Percentiles rank a stretch among this genome's conserved stretches.
These are phyloP conservation scores for Rhizopus stolonifer DNA, from an alignment of 371 early-diverging fungal species.

Conservation along the genomic window DNA sequence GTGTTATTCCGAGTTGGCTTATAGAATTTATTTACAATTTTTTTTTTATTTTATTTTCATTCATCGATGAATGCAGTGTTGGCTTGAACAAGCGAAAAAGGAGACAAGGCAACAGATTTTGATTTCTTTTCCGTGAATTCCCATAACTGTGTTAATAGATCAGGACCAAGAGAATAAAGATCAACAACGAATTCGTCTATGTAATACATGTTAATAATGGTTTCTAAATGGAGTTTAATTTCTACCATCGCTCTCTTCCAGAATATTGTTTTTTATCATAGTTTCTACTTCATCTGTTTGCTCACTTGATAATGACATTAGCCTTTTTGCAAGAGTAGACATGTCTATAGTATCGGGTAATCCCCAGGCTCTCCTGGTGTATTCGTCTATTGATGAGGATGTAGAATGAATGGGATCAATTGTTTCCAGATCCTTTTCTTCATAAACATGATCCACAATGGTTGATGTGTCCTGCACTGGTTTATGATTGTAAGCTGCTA, in stretches of 20 bases:
- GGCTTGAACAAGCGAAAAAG: conserved; percentile 25
- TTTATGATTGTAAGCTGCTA: too few relatives aligned
- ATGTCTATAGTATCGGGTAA: conserved; percentile 46
- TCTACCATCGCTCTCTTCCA: conserved; percentile 36
- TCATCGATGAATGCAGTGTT: conserved; percentile 16
- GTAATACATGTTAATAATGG: neutral
- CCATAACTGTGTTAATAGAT: conserved; percentile 36
- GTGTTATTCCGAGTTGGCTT: conserved; percentile 62
- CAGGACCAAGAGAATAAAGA: conserved; percentile 45
- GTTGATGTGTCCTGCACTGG: neutral
- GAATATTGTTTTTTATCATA: conserved; percentile 24
- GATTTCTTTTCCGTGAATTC: conserved; percentile 28
- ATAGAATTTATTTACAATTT: conserved; percentile 6
- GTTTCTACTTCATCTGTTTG: conserved; percentile 31
- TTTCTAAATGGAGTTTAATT: too few relatives aligned
- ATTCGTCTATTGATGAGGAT: conserved; percentile 20
- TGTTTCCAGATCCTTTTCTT: conserved; percentile 33
- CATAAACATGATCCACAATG: conserved; percentile 36
- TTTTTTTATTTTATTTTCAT: conserved; percentile 2
- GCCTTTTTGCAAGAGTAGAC: conserved; percentile 35
- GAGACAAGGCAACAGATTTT: conserved; percentile 9
- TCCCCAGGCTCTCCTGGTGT: conserved; percentile 39
- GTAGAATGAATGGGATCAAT: conserved; percentile 35
- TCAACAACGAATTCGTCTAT: conserved; percentile 44
- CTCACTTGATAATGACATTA: conserved; percentile 24